Evolutionary conservation across 345 rosid genomes (phyloP).

Genomic region (Microcos paniculata): DNA sequence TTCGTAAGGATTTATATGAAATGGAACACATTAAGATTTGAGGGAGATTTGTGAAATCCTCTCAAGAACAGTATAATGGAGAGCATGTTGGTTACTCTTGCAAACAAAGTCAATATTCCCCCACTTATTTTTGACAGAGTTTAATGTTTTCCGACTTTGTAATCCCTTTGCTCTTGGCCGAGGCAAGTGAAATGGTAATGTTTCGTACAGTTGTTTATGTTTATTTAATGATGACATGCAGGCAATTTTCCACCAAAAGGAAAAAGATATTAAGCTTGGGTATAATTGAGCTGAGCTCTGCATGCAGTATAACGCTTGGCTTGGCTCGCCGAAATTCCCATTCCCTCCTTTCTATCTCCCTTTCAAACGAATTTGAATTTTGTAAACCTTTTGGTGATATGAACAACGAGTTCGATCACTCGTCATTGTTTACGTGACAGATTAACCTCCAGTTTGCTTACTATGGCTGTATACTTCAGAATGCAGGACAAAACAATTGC

Average conservation of each 20-base stretch:
- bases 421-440: neutral
- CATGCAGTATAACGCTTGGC: too few species aligned
- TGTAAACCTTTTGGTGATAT: neutral
- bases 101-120: neutral
- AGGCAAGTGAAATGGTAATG: too few species aligned
- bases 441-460: neutral
- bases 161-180: too few species aligned
- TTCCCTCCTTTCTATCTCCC: too few species aligned
- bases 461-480: conserved; percentile 31
- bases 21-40: neutral
- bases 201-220: too few species aligned
- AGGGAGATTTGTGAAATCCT: neutral
- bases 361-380: neutral
- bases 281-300: too few species aligned
- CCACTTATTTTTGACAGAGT: too few species aligned
- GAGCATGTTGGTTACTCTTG: neutral
- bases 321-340: too few species aligned
- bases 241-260: too few species aligned
- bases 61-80: neutral
- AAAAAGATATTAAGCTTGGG: too few species aligned
- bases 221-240: too few species aligned
- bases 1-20: neutral
- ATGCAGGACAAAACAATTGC: conserved; percentile 72
- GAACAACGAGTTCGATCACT: neutral
- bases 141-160: too few species aligned